phyloP scores from a whole-genome alignment of 257 asterid species.

The Solanum ahanhuiri region DNA sequence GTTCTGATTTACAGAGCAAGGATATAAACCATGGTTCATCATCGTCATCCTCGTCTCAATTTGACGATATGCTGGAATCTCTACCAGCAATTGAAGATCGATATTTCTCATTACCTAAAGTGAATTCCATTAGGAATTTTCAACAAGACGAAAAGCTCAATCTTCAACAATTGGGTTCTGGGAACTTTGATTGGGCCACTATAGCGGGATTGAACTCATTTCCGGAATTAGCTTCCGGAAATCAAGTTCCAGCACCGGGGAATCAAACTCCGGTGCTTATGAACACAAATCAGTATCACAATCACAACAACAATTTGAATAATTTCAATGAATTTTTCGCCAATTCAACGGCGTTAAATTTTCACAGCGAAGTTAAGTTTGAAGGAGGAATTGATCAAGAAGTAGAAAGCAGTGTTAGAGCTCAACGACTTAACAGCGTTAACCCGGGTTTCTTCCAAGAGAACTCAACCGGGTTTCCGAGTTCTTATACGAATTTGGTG shows the following conservation, averaged over 20 bases:
- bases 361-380: not conserved
- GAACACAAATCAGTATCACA: conserved; percentile 2
- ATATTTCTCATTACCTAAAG: conserved; percentile 25
- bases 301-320: not conserved
- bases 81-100: conserved; percentile 50
- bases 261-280: not conserved
- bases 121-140: conserved; percentile 25
- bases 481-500: conserved; percentile 1
- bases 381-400: conserved; percentile 27
- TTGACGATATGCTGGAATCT: conserved; percentile 57
- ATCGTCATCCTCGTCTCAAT: conserved; percentile 55
- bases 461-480: conserved; percentile 12
- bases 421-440: conserved; percentile 17
- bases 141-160: conserved; percentile 23
- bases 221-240: not conserved
- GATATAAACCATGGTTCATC: conserved; percentile 53
- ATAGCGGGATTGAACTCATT: conserved; percentile 31
- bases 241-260: not conserved
- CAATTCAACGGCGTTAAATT: not conserved
- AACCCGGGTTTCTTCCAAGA: conserved; percentile 17
- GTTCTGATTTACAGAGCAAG: conserved; percentile 18
- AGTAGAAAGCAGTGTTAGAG: conserved; percentile 31
- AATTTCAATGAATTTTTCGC: not conserved
- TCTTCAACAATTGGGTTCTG: conserved; percentile 47
- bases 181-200: conserved; percentile 71